These are phyloP conservation scores for Aureobasidium sp. DNA, from an alignment of 2,329 filamentous ascomycete species.

Conservation along the genomic window DNA sequence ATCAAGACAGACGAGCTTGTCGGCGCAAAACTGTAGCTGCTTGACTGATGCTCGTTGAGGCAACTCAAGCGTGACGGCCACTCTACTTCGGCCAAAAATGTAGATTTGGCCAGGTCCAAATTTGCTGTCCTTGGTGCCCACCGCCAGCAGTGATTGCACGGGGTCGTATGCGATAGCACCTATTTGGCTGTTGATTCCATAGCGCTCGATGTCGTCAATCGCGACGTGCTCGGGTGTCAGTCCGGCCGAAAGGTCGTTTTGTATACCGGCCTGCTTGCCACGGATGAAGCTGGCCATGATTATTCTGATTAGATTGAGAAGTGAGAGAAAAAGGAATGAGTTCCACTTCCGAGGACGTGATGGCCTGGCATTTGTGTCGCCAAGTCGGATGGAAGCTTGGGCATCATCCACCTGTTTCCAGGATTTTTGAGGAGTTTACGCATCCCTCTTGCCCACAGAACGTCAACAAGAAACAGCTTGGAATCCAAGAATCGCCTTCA, in stretches of 20 bases:
- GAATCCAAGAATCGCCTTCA: no score
- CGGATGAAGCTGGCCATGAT: conserved; percentile 86
- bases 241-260: conserved; percentile 79
- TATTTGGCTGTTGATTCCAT: conserved; percentile 61
- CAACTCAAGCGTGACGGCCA: conserved; percentile 67
- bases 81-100: conserved; percentile 74
- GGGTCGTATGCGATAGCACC: conserved; percentile 87
- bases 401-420: conserved; percentile 2
- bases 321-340: not conserved
- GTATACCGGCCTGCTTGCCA: conserved; percentile 88
- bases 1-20: conserved; percentile 79
- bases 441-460: not conserved
- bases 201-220: conserved; percentile 73
- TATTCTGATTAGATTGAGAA: conserved; percentile 11
- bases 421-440: not conserved
- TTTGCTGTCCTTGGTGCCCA: conserved; percentile 81
- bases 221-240: conserved; percentile 71
- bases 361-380: conserved; percentile 3
- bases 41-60: conserved; percentile 67
- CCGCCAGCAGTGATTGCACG: conserved; percentile 83
- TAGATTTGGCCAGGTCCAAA: conserved; percentile 85
- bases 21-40: conserved; percentile 74
- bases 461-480: no score
- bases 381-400: conserved; percentile 7
- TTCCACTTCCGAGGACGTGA: not conserved